Percentiles rank a stretch among this genome's conserved stretches.
Conservation (phyloP, 768 basidiomycete genomes). For the Rhodocollybia butyracea region DNA sequence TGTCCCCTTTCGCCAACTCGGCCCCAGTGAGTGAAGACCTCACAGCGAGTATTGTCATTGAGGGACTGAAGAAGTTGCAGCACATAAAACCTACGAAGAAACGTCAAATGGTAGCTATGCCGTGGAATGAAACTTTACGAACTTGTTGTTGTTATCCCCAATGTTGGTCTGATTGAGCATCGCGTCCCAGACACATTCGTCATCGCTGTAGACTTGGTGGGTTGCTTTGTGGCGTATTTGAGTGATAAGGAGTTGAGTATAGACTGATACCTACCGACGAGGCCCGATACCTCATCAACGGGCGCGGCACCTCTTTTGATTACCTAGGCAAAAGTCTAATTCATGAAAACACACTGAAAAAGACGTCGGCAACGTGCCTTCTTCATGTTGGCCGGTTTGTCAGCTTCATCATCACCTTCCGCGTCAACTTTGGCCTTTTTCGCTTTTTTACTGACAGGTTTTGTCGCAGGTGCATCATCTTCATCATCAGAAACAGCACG, state of each 20-base stretch:
- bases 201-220: constrained; percentile 46
- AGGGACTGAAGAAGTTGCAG: constrained; percentile 53
- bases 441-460: constrained; percentile 10
- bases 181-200: constrained; percentile 49
- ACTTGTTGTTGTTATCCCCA: constrained; percentile 60
- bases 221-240: constrained; percentile 31
- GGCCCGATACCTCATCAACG: constrained; percentile 44
- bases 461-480: constrained; percentile 6
- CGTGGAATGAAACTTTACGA: constrained; percentile 2
- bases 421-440: constrained; percentile 19
- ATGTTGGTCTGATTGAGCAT: constrained; percentile 63
- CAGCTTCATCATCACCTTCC: constrained; percentile 15
- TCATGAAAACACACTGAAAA: constrained; percentile 4
- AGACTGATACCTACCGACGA: constrained; percentile 39
- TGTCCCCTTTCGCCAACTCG: constrained; percentile 57
- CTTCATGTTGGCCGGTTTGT: constrained; percentile 44
- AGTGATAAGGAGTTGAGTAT: background rate
- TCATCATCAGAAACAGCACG: constrained; percentile 17
- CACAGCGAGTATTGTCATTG: constrained; percentile 29
- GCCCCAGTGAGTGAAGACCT: constrained; percentile 57
- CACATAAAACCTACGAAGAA: constrained; percentile 47
- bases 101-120: background rate
- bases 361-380: constrained; percentile 4
- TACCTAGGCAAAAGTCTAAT: constrained; percentile 32
- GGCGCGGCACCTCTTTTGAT: constrained; percentile 55